Percentiles rank a stretch among this genome's conserved stretches.
Conservation (phyloP, 1,139 yeast genomes). For the Saccharomyces hybrid region DNA sequence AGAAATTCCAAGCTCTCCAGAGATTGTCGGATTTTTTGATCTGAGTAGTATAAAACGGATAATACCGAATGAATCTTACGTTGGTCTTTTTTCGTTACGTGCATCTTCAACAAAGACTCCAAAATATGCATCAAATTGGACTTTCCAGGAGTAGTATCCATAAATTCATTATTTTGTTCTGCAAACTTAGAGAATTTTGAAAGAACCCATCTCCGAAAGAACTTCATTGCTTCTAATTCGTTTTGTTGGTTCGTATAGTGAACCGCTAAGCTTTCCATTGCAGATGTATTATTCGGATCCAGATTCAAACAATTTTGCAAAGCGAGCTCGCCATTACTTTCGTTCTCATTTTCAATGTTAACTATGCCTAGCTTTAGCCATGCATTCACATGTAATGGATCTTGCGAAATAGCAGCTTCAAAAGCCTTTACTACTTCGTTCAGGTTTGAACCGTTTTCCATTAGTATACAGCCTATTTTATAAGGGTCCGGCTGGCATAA, state of each 20-base stretch:
- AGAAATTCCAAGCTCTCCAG: slow-evolving; percentile 93
- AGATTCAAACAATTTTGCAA: slow-evolving; percentile 79
- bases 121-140: slow-evolving; percentile 74
- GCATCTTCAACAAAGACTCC: slow-evolving; percentile 66
- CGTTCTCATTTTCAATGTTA: slow-evolving; percentile 95
- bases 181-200: slow-evolving; percentile 41
- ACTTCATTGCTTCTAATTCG: slow-evolving; percentile 91
- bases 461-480: slow-evolving; percentile 78
- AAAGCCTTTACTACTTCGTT: slow-evolving; percentile 94
- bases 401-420: slow-evolving; percentile 87
- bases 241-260: slow-evolving; percentile 95
- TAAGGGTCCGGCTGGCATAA: slow-evolving; percentile 72
- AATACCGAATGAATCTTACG: slow-evolving; percentile 81
- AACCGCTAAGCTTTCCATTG: slow-evolving; percentile 82
- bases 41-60: slow-evolving; percentile 87
- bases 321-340: slow-evolving; percentile 85
- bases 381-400: slow-evolving; percentile 75
- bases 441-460: slow-evolving; percentile 95
- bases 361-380: slow-evolving; percentile 91
- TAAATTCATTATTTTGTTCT: slow-evolving; percentile 36
- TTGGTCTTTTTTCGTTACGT: slow-evolving; percentile 74
- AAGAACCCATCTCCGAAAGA: slow-evolving; percentile 87
- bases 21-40: slow-evolving; percentile 88
- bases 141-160: slow-evolving; percentile 39
- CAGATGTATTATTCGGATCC: slow-evolving; percentile 70